Evolutionary conservation across 768 basidiomycete genomes (phyloP).

Genomic region (Thelephora aurantiotincta): DNA sequence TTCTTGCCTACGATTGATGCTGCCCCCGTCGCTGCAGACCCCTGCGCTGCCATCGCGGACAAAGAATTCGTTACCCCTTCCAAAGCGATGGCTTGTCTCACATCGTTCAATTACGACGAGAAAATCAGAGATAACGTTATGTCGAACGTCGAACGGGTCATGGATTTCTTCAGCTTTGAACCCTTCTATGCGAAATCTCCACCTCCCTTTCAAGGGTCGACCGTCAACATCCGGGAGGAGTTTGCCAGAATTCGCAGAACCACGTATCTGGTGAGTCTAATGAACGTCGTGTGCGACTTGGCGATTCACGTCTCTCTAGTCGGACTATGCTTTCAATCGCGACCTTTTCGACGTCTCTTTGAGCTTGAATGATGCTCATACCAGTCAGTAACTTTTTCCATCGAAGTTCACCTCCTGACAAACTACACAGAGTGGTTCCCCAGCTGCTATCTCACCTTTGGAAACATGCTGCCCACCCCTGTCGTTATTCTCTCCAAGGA

Average conservation of each 20-base stretch:
- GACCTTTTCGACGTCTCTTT: conserved; percentile 41
- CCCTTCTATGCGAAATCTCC: conserved; percentile 23
- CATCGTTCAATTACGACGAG: conserved; percentile 30
- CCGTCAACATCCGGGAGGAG: conserved; percentile 35
- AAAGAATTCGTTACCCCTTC: conserved; percentile 38
- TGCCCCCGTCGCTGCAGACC: no score
- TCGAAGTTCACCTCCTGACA: no score
- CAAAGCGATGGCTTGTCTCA: conserved; percentile 43
- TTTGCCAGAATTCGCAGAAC: conserved; percentile 32
- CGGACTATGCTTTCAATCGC: no score
- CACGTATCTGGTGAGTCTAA: no score
- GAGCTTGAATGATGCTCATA: conserved; percentile 52
- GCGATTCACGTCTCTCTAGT: conserved; percentile 59
- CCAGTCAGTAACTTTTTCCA: conserved; percentile 24
- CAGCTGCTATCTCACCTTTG: conserved; percentile 30
- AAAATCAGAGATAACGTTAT: no score
- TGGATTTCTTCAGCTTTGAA: conserved; percentile 27
- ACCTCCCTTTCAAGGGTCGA: conserved; percentile 30
- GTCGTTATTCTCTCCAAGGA: no score
- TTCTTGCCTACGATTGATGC: no score
- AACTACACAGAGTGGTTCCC: conserved; percentile 35
- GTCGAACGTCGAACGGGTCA: conserved; percentile 17
- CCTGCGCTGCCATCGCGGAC: no score
- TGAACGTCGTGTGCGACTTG: conserved; percentile 23
- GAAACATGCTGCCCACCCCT: conserved; percentile 42